A percentile compares a stretch with the other conserved stretches of the same genome.
Conservation (phyloP, 805 yeast species). For the Barnettozyma wickerhamii region DNA sequence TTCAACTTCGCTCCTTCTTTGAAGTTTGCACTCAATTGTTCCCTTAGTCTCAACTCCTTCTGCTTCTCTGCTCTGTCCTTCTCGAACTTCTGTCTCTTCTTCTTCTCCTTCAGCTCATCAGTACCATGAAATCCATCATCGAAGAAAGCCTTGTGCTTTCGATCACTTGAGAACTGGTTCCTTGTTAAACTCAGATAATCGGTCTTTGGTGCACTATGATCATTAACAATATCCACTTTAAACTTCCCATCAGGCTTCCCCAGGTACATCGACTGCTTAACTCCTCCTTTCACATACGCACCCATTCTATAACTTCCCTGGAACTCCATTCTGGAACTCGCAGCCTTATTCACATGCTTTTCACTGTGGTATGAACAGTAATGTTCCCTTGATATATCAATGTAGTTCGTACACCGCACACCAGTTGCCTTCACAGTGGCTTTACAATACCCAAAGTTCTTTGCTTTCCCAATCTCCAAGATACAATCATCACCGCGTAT, state of each 20-base stretch:
- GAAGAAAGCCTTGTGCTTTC: constrained; percentile 47
- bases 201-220: constrained; percentile 22
- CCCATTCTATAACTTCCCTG: constrained; percentile 54
- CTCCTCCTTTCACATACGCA: constrained; percentile 46
- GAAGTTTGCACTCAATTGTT: constrained; percentile 6
- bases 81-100: constrained; percentile 9
- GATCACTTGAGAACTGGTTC: constrained; percentile 34
- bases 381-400: constrained; percentile 47
- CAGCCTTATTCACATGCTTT: constrained; percentile 42
- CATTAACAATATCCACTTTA: constrained; percentile 23
- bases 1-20: constrained; percentile 27
- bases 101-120: constrained; percentile 16
- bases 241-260: constrained; percentile 28
- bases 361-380: constrained; percentile 76
- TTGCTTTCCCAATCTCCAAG: constrained; percentile 69
- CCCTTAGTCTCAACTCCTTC: constrained; percentile 6
- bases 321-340: constrained; percentile 72
- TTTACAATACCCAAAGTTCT: constrained; percentile 64
- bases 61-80: constrained; percentile 30
- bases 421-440: constrained; percentile 40
- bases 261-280: constrained; percentile 38
- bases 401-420: constrained; percentile 52
- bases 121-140: constrained; percentile 31
- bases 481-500: constrained; percentile 51
- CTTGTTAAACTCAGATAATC: constrained; percentile 22